phyloP scores from a whole-genome alignment of 257 asterid species.

The Solanum chilense region DNA sequence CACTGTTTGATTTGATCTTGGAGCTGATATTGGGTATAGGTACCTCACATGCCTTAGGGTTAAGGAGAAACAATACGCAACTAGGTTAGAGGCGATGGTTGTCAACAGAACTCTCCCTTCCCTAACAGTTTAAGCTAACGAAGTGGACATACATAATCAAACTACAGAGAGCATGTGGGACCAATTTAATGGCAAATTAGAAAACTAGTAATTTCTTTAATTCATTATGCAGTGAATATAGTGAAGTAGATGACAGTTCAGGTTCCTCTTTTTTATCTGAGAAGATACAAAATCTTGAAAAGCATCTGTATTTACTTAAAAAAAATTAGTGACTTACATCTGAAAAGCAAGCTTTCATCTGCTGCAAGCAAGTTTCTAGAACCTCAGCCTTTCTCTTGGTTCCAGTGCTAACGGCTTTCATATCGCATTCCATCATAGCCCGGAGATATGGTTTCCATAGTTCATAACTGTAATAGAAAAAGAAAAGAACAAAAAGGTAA shows the following conservation, averaged over 20 bases:
- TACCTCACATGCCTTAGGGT: neutral
- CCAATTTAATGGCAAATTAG: neutral
- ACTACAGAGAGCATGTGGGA: neutral
- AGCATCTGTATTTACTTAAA: neutral
- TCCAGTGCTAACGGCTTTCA: slow-evolving; percentile 82
- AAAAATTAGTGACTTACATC: slow-evolving; percentile 51
- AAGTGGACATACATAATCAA: neutral
- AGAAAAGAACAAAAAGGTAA: neutral
- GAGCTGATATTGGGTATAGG: neutral
- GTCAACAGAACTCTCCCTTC: neutral
- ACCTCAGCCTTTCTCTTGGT: slow-evolving; percentile 76
- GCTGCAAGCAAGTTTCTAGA: slow-evolving; percentile 74
- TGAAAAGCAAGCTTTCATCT: slow-evolving; percentile 80
- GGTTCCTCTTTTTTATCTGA: neutral
- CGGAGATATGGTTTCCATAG: slow-evolving; percentile 98
- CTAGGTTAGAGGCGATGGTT: neutral
- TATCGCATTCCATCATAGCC: slow-evolving; percentile 85
- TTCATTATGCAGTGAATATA: neutral
- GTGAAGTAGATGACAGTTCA: neutral
- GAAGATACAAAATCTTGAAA: neutral
- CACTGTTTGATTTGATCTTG: neutral
- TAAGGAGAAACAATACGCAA: neutral
- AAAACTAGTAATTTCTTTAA: neutral
- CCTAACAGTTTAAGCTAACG: neutral
- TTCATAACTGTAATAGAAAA: slow-evolving; percentile 49